phyloP scores from a whole-genome alignment of 305 asterid genomes.

The Solanum chacoense region DNA sequence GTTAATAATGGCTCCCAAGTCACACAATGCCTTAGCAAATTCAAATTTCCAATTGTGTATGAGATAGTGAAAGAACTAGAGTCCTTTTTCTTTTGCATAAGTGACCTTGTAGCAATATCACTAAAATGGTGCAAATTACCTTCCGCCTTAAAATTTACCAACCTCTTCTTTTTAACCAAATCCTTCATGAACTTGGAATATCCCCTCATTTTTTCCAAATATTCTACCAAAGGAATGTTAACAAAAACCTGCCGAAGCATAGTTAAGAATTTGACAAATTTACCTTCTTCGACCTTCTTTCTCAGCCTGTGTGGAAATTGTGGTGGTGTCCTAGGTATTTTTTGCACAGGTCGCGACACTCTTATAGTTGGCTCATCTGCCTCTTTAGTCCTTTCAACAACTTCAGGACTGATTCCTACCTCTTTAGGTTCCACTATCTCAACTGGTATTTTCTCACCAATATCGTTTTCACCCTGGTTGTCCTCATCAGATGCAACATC shows the following conservation, averaged over 20 bases:
- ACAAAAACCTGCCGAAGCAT: background rate
- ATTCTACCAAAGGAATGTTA: background rate
- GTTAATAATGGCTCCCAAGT: background rate
- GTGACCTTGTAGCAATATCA: background rate
- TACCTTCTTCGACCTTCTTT: background rate
- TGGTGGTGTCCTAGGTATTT: background rate
- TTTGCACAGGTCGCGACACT: too few species aligned
- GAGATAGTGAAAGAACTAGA: background rate
- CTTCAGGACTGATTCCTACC: background rate
- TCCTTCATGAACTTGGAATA: background rate
- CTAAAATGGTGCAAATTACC: background rate
- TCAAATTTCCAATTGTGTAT: too few species aligned
- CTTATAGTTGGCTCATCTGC: rapidly evolving
- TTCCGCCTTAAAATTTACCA: background rate
- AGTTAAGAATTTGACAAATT: background rate
- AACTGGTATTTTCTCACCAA: background rate
- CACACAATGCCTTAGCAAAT: background rate
- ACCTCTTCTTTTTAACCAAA: background rate
- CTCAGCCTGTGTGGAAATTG: background rate
- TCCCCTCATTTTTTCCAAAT: background rate
- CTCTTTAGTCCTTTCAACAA: background rate
- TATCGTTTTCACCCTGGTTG: background rate
- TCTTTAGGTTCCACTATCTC: background rate
- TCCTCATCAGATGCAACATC: background rate
- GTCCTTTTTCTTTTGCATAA: background rate